These are phyloP conservation scores for Diplogelasinospora grovesii DNA, from an alignment of 495 filamentous ascomycete species.

Conservation along the genomic window DNA sequence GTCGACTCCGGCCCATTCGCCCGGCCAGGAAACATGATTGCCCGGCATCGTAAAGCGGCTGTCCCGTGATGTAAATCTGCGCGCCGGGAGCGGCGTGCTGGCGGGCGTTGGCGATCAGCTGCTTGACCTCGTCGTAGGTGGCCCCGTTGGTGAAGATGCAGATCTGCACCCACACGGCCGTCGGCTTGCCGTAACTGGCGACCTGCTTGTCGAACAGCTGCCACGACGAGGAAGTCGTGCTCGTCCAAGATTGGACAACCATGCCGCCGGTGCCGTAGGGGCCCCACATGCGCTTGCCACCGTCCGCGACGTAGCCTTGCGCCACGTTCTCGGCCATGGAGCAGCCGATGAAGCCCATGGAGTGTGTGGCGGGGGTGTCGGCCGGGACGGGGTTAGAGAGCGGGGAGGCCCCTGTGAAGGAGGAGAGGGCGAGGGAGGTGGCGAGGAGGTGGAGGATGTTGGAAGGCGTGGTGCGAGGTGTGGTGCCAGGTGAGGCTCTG, in stretches of 20 bases:
- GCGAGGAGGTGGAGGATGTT: too few relatives aligned
- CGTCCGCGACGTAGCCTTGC: slow-evolving; percentile 20
- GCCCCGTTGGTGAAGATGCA: slow-evolving; percentile 25
- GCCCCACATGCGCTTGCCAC: slow-evolving; percentile 20
- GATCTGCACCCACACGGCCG: slow-evolving; percentile 17
- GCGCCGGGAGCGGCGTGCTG: slow-evolving; percentile 21
- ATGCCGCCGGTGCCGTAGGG: slow-evolving; percentile 24
- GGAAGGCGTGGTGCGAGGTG: too few relatives aligned
- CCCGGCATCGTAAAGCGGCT: slow-evolving; percentile 23
- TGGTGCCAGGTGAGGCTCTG: too few relatives aligned
- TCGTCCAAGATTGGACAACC: slow-evolving; percentile 23
- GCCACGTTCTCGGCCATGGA: slow-evolving; percentile 30
- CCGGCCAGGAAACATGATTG: slow-evolving; percentile 20
- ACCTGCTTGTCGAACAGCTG: slow-evolving; percentile 16
- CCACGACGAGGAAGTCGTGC: slow-evolving; percentile 18
- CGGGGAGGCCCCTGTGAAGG: too few relatives aligned
- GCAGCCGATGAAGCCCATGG: slow-evolving; percentile 28
- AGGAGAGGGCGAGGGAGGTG: too few relatives aligned
- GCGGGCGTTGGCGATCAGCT: slow-evolving; percentile 22
- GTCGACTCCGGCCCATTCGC: slow-evolving; percentile 17
- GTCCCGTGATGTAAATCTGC: slow-evolving; percentile 23
- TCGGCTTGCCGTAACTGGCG: slow-evolving; percentile 16
- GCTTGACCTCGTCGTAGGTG: slow-evolving; percentile 22
- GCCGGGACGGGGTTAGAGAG: too few relatives aligned
- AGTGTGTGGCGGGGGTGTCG: not conserved